Base-by-base conservation (phyloP, 768 basidiomycete genomes). In the Panus rudis region DNA sequence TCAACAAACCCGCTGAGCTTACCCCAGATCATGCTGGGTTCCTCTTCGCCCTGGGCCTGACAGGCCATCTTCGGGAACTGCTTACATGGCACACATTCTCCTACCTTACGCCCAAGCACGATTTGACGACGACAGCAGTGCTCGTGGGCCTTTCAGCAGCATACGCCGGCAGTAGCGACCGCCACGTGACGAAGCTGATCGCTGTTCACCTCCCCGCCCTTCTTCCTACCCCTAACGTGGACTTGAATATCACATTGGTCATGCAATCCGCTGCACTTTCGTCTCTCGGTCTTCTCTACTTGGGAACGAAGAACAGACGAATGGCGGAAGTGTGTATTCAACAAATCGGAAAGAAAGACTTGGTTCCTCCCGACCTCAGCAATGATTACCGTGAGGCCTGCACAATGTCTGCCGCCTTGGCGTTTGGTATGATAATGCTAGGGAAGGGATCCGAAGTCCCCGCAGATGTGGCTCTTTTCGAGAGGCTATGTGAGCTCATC, bases 11-110 rank as follows among this genome's bases (percentile, higher is more conserved):
- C 0, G 73, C 80, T 0, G 88, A 93, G 34, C 73, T 93, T 41
- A 92, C 87, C 4, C 81, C 93, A 0, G 84, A 92, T 55, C 96
- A 98, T 57, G 96, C 92, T n/a, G 96, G 96, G 2, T 92, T 97
- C 66, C 70, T 99, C 32, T 79, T 90, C 30, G 96, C 90, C 13
- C 73, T 99, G 7, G 96, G 96, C 0, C 68, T 99, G 19, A 88
- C 82, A 1, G 96, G 96, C 0, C 93, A 97, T 59, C 70, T 98
- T 48, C 79, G 81, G 50, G 80, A 83, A 46, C 80, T 99, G 78
- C 63, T 89, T 53, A 91, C 90, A 2, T 94, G 92, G 88, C 91
- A 96, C 61, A 92, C 92, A 0, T 97, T 94, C 60, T 79, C 81
- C 12, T 96, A 97, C 61, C 75, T 99, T 54, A 93, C 92, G 3